Conservation (phyloP, 441 rosid genomes). For the Erodium texanum region DNA sequence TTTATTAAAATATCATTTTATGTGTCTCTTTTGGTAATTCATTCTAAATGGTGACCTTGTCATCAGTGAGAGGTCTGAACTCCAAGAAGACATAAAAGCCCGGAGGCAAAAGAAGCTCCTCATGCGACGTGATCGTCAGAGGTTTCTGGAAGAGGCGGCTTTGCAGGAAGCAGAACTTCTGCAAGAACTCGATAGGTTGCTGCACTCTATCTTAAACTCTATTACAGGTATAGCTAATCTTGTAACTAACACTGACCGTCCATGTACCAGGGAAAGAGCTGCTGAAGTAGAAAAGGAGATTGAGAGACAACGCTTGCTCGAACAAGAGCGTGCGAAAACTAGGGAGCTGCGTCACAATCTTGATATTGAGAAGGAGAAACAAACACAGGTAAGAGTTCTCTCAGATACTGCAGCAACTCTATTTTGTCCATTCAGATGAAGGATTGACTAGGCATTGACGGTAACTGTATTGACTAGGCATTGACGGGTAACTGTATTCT, state of each 20-base stretch:
- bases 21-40: neutral
- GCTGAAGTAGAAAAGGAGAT: slow-evolving; percentile 73
- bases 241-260: neutral
- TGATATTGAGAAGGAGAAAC: slow-evolving; percentile 83
- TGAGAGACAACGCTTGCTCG: slow-evolving; percentile 63
- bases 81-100: slow-evolving; percentile 47
- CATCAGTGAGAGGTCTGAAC: slow-evolving; percentile 56
- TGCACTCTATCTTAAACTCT: neutral
- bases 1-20: no score
- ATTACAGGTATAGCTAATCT: neutral
- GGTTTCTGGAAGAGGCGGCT: slow-evolving; percentile 64
- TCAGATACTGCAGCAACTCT: no score
- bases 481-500: no score
- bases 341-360: slow-evolving; percentile 68
- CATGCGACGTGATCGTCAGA: slow-evolving; percentile 52
- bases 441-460: no score
- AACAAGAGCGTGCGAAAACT: slow-evolving; percentile 66
- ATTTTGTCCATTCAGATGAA: no score
- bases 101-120: slow-evolving; percentile 64
- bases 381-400: slow-evolving; percentile 49
- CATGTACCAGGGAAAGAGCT: slow-evolving; percentile 45
- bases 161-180: slow-evolving; percentile 58
- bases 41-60: neutral
- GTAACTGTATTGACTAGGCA: no score
- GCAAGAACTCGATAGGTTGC: slow-evolving; percentile 67